Conservation (phyloP, 2,329 filamentous ascomycete species). For the Calycina herbarum region DNA sequence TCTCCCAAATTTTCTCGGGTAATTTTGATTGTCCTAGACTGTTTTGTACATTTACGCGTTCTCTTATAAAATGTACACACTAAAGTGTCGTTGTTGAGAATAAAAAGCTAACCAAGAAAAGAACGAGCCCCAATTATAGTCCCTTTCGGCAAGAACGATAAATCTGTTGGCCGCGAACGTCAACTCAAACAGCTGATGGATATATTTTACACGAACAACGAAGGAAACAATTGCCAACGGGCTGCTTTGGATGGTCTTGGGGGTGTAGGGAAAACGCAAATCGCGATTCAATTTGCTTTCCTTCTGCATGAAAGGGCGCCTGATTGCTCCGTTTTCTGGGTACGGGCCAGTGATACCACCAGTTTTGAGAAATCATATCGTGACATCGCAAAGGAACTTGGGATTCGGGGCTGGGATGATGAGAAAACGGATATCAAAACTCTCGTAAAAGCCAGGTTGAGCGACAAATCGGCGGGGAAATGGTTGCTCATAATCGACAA, state of each 20-base stretch:
- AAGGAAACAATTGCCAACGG: conserved; percentile 10
- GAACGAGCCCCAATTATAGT: neutral
- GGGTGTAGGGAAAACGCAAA: conserved; percentile 35
- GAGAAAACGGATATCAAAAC: conserved; percentile 20
- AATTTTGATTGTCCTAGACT: too few relatives aligned
- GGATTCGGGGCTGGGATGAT: conserved; percentile 2
- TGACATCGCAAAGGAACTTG: neutral
- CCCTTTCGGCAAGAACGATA: neutral
- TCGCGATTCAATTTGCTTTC: conserved; percentile 31
- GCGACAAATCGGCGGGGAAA: neutral
- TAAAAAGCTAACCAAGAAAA: neutral
- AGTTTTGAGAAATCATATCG: conserved; percentile 14
- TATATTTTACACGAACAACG: neutral
- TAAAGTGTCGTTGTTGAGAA: neutral
- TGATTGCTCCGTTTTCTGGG: neutral
- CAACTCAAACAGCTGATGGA: neutral
- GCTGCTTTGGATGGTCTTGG: conserved; percentile 31
- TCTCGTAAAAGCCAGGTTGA: neutral
- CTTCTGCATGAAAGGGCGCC: conserved; percentile 16
- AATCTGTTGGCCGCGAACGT: neutral
- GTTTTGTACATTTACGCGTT: neutral
- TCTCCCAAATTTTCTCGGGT: too few relatives aligned
- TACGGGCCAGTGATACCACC: too few relatives aligned
- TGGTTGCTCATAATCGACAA: neutral
- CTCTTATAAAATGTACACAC: neutral